Evolutionary conservation across 768 basidiomycete genomes (phyloP), one percentile per base, ranked within the genome.

Genomic region (Tricholoma matsutake): DNA sequence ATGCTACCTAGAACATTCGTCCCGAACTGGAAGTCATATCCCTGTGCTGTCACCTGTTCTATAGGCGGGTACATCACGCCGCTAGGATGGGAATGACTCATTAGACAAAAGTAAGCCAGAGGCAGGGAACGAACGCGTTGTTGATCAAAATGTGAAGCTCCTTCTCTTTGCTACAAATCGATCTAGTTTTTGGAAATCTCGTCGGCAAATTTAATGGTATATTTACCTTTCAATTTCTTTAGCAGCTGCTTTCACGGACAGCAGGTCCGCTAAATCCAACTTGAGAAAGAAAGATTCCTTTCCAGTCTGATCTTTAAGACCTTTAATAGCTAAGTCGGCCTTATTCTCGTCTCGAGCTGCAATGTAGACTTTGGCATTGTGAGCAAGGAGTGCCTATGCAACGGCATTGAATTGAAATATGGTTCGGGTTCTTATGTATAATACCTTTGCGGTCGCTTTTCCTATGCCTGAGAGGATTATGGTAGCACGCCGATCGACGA

Each of bases 341-440:
- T 82, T 87, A 31, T 71, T 70, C 54, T 70, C 61, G 57, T 67
- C 78, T n/a, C 86, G 79, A 7, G 75, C 73, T 0, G 83, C 85
- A 45, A 90, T 66, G 67, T 91, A 90, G 0, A 91, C 87, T 58
- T 81, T 88, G 9, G 87, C 88, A 66, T 87, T 83, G 64, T 83
- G 84, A 9, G 63, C 41, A 16, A 89, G 73, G 7, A 88, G 78
- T 2, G 73, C 79, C 82, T 86, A 28, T 29, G 4, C 14, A 28
- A 51, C 13, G 14, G 14, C 6, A 51, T 14, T 51, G 4, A 22
- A 29, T 51, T 29, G 7, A 51, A 28, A 28, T n/a, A n/a, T n/a
- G n/a, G n/a, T n/a, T 13, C 14, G 4, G 49, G 49, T 13, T 28
- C 22, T 25, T 13, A 14, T 1, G 14, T 31, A 31, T n/a, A 69